These are phyloP conservation scores for Ustilago tritici DNA, from an alignment of 1,284 basidiomycete species.

Conservation along the genomic window DNA sequence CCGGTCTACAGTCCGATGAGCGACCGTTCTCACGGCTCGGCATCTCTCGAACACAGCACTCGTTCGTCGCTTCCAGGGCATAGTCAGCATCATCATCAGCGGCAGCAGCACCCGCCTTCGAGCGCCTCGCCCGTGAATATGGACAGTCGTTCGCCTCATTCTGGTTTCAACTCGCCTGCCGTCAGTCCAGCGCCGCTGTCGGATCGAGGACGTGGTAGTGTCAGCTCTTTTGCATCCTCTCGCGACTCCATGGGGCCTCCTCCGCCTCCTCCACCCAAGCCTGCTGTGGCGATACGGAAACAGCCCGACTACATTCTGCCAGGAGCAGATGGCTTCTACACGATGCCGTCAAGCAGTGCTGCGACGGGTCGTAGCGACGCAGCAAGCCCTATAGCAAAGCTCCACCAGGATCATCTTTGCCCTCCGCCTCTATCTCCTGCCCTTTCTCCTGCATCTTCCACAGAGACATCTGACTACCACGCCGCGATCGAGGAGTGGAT, in stretches of 20 bases:
- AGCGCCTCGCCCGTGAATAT: too few relatives aligned
- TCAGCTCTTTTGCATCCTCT: constrained; percentile 9
- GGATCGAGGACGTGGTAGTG: constrained; percentile 7
- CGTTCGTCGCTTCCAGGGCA: neutral
- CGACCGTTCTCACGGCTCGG: constrained; percentile 23
- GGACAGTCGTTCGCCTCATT: constrained; percentile 5
- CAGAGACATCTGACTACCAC: constrained; percentile 26
- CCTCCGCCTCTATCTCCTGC: constrained; percentile 27
- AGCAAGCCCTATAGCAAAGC: neutral
- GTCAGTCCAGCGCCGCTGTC: neutral
- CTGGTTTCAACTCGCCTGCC: constrained; percentile 12
- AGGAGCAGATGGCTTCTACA: constrained; percentile 56
- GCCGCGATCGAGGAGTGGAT: constrained; percentile 40
- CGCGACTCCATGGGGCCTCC: constrained; percentile 45
- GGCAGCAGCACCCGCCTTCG: constrained; percentile 1
- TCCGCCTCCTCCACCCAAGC: constrained; percentile 48
- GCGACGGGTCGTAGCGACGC: constrained; percentile 1
- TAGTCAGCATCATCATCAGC: neutral
- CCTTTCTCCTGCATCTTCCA: constrained; percentile 22
- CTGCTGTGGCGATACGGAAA: constrained; percentile 16
- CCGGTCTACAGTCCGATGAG: constrained; percentile 36
- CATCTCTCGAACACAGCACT: constrained; percentile 4
- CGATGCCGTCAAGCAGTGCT: constrained; percentile 20
- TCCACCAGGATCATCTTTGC: constrained; percentile 18
- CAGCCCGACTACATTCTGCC: constrained; percentile 56